These are phyloP conservation scores for Trichoderma citrinoviride DNA, from an alignment of 2,329 filamentous ascomycete genomes.

Conservation along the genomic window DNA sequence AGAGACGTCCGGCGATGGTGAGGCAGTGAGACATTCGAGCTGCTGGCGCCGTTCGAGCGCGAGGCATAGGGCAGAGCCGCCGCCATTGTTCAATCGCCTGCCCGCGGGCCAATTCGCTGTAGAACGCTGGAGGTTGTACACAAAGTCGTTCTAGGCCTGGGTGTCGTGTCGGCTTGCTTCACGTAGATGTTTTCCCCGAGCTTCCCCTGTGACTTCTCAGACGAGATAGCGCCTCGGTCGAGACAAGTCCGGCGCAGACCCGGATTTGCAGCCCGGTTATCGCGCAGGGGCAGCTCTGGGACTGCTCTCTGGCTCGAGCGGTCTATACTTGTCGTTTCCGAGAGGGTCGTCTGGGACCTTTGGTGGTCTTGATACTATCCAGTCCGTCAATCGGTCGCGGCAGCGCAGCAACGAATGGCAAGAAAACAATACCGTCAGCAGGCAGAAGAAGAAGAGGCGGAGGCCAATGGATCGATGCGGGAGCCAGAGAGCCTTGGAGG, in stretches of 20 bases:
- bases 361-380: background rate
- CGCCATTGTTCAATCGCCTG: conserved; percentile 35
- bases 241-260: background rate
- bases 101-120: background rate
- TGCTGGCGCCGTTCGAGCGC: conserved; percentile 39
- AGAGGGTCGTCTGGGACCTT: conserved; percentile 1
- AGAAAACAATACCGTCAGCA: conserved; percentile 17
- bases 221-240: background rate
- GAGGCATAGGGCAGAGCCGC: conserved; percentile 44
- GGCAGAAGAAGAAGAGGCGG: conserved; percentile 13
- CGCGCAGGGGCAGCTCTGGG: conserved; percentile 9
- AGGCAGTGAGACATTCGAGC: conserved; percentile 34
- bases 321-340: conserved; percentile 4
- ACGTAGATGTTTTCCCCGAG: background rate
- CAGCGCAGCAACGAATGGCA: conserved; percentile 17
- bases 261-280: background rate
- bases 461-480: conserved; percentile 18
- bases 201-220: background rate
- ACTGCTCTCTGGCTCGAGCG: conserved; percentile 21
- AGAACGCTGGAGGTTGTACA: background rate
- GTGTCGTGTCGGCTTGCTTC: background rate
- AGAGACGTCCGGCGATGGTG: conserved; percentile 53
- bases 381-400: conserved; percentile 2
- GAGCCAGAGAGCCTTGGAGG: conserved; percentile 33
- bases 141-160: background rate